These are phyloP conservation scores for Boeremia exigua DNA, from an alignment of 2,329 filamentous ascomycete species.

Conservation along the genomic window DNA sequence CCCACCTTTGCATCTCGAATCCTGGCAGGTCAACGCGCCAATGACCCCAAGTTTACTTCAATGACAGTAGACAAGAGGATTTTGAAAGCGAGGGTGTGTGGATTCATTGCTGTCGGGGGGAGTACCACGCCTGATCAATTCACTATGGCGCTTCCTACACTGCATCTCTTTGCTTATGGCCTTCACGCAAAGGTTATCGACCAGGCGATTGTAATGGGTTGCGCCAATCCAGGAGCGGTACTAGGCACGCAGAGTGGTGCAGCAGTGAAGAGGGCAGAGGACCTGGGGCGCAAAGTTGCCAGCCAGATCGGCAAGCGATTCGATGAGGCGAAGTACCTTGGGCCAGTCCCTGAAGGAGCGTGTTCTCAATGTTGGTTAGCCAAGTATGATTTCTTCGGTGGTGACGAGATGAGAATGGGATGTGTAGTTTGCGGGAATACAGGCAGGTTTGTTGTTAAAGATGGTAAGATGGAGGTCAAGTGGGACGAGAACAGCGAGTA, in stretches of 20 bases:
- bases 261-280: slow-evolving; percentile 1
- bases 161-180: slow-evolving; percentile 12
- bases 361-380: background rate
- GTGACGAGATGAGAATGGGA: slow-evolving; percentile 6
- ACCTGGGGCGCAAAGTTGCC: slow-evolving; percentile 6
- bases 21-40: background rate
- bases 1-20: slow-evolving; percentile 7
- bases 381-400: background rate
- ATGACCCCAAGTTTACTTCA: background rate
- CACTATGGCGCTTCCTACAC: slow-evolving; percentile 14
- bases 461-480: background rate
- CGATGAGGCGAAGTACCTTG: slow-evolving; percentile 14
- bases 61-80: slow-evolving; percentile 12
- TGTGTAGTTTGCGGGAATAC: slow-evolving; percentile 20
- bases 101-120: slow-evolving; percentile 8
- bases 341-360: slow-evolving; percentile 6
- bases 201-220: slow-evolving; percentile 7
- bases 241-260: background rate
- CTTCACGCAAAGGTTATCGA: slow-evolving; percentile 17
- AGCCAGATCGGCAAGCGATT: slow-evolving; percentile 14
- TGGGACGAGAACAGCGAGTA: slow-evolving; percentile 1
- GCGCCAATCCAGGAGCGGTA: slow-evolving; percentile 14
- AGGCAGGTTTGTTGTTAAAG: background rate
- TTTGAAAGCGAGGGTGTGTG: slow-evolving; percentile 6
- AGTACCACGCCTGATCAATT: slow-evolving; percentile 18